Evolutionary conservation across 176 grass and related monocot species (phyloP).

Genomic region (Oryza meridionalis): DNA sequence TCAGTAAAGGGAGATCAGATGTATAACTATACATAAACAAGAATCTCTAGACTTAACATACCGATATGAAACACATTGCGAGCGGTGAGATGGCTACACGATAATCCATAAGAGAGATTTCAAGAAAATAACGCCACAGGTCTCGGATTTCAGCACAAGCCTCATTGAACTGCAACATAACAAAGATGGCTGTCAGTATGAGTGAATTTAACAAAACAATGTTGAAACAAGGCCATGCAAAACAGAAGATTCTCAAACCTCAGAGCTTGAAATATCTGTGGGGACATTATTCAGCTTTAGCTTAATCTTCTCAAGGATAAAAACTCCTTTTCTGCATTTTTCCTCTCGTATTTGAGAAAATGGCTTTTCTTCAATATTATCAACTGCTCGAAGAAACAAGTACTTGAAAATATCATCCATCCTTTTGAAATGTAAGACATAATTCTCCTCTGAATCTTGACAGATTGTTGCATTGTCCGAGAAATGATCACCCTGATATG

Average conservation of each 20-base stretch:
- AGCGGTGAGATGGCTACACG: neutral
- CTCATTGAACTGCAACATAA: neutral
- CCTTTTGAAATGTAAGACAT: neutral
- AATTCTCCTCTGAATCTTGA: neutral
- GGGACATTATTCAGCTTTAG: neutral
- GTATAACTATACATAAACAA: neutral
- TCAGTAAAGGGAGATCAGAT: neutral
- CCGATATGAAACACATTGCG: neutral
- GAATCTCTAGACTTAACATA: neutral
- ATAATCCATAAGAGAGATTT: neutral
- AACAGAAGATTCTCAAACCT: neutral
- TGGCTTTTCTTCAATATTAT: neutral
- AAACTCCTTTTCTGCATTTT: neutral
- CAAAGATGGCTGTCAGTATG: neutral
- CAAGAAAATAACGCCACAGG: neutral
- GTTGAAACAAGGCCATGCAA: neutral
- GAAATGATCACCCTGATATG: neutral
- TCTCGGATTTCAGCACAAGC: neutral
- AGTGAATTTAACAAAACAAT: neutral
- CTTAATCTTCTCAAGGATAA: neutral
- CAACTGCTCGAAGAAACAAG: neutral
- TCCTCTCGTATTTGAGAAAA: neutral
- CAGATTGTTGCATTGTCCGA: neutral
- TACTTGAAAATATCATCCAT: neutral
- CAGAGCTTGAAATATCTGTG: neutral